Evolutionary conservation across 108 stramenopile species (phyloP), one percentile per base, ranked within the genome.

Genomic region (Cyclotella atomus): DNA sequence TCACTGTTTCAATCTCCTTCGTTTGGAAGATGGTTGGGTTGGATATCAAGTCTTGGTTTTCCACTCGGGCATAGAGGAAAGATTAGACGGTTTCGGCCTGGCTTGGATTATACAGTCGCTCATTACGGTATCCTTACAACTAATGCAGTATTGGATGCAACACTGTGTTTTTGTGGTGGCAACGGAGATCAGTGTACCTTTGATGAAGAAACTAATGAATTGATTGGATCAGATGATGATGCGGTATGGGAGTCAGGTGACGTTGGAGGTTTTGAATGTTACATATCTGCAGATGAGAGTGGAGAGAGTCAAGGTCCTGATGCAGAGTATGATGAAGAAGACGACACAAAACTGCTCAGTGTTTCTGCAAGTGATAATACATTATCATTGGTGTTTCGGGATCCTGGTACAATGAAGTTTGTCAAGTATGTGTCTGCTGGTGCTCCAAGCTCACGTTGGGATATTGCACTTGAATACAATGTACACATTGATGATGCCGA

Each of bases 21-120:
- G 3, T 92, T 91, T 76, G 83, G 82, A 9, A 45, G 84, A 62
- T 93, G 85, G 68, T 46, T 94, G 0, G 73, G 75, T 20, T 71
- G 50, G 34, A 29, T 89, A 16, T 91, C 93, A 9, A 85, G 88
- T 57, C 74, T 92, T 19, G 87, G 85, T 5, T 63, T 73, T 14
- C 89, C 93, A 28, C 73, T 87, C 2, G 94, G 87, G 0, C 81
- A 87, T 23, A 74, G 88, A 12, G 87, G 87, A 0, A 52, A 83
- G n/a, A 85, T 94, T 17, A 84, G 98, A 36, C 87, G 96, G 8
- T 99, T 99, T 77, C 92, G 98, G 0, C 95, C 96, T 17, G 98
- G 98, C 0, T 79, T 97, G 27, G 98, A 99, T 81, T 99, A 99
- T 71, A 97, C 97, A 1, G 96, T 99, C 21, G 98, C 98, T 3